Conservation (phyloP, 1,139 yeast species). For the Yamadazyma triangularis region DNA sequence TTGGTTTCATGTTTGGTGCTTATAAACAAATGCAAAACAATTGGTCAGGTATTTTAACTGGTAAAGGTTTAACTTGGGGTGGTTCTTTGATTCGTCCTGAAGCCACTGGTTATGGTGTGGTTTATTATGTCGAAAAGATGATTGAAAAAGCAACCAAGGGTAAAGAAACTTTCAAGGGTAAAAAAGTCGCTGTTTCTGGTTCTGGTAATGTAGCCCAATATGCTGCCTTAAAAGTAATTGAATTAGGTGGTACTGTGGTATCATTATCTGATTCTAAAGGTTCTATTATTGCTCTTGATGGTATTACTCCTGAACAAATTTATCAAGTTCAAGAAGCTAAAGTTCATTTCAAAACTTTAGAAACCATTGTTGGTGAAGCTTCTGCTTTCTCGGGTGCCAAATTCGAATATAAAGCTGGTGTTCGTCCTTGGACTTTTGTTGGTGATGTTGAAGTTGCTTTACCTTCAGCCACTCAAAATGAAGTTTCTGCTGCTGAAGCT, state of each 20-base stretch:
- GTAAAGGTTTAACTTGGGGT: constrained; percentile 98
- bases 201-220: constrained; percentile 99
- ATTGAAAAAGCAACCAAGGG: constrained; percentile 89
- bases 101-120: constrained; percentile 98
- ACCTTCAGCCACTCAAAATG: constrained; percentile 98
- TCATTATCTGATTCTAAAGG: constrained; percentile 96
- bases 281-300: constrained; percentile 67
- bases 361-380: constrained; percentile 55
- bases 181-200: constrained; percentile 95
- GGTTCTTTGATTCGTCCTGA: constrained; percentile 98
- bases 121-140: constrained; percentile 97
- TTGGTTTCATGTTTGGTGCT: constrained; percentile 87
- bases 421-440: constrained; percentile 93
- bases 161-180: constrained; percentile 84
- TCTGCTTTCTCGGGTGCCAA: constrained; percentile 53
- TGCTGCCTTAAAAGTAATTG: constrained; percentile 96
- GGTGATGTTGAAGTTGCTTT: constrained; percentile 93
- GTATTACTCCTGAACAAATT: constrained; percentile 81
- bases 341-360: constrained; percentile 72
- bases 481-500: constrained; percentile 96
- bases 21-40: constrained; percentile 88
- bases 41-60: constrained; percentile 97
- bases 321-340: constrained; percentile 76
- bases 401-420: constrained; percentile 78
- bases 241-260: constrained; percentile 92